Base-by-base conservation (phyloP, 1,284 basidiomycete genomes). In the Apiotrichum brassicae region DNA sequence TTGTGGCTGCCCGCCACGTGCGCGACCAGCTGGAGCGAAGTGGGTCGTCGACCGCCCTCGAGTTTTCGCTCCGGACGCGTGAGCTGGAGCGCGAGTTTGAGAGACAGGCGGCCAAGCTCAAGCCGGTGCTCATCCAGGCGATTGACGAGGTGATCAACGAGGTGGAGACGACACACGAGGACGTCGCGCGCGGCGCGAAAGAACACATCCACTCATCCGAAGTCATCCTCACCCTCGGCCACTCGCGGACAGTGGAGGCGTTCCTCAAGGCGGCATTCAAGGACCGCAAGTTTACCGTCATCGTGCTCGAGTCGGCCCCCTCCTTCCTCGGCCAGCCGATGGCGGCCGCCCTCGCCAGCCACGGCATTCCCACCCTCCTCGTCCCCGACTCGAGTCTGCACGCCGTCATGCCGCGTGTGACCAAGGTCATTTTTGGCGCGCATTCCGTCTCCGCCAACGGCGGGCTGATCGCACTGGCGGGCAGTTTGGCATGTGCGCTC, bases 191-290 rank as follows among this genome's bases (percentile, higher is more conserved):
- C 74, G 90, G 89, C 55, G 90, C 93, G 2, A 86, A 83, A 68
- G 92, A 97, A 71, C 94, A 98, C 70, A 89, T 98, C 55, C 93
- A 97, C 72, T 90, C 90, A 11, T 91, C 95, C 59, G 94, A 98
- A 71, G 93, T 97, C 60, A 92, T 98, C 58, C 75, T 98, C 56
- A 98, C 94, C 0, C 80, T 98, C 35, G 93, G 93, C n/a, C 82
- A 88, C 73, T 94, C 91, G 35, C 82, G 80, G 63, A 97, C 94
- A 0, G 91, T 97, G n/a, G 88, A 92, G 68, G 79, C 85, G 2
- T 98, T 97, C 75, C 77, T 98, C 45, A 92, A 89, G 70, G 79
- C 87, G 12, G 94, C 92, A 1, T 87, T 86, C 19, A 86, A 89
- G 60, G 82, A 90, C 66, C 81, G 90, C 60, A 93, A 93, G 68